These are phyloP conservation scores for Yarrowia sp. DNA, from an alignment of 805 yeast species.

Conservation along the genomic window DNA sequence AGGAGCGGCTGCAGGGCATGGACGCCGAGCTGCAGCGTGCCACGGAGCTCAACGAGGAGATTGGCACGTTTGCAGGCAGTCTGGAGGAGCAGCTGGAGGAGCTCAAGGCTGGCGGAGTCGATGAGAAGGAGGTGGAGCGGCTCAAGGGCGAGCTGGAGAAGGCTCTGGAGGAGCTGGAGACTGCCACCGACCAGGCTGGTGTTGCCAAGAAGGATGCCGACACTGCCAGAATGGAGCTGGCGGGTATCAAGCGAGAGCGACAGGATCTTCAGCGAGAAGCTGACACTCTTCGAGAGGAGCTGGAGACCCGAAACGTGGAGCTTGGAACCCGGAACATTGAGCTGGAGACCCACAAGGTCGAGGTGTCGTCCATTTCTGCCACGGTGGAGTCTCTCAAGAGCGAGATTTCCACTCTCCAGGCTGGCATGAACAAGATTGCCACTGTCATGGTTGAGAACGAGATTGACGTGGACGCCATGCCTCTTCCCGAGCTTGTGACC, in stretches of 20 bases:
- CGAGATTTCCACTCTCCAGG: neutral
- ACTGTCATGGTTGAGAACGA: neutral
- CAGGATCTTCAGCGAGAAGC: neutral
- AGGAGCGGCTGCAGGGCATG: conserved; percentile 10
- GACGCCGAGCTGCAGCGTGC: conserved; percentile 32
- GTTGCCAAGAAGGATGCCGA: conserved; percentile 16
- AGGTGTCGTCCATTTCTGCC: neutral
- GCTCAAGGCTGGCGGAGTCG: conserved; percentile 9
- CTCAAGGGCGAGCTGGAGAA: conserved; percentile 20
- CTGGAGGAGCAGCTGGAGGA: conserved; percentile 22
- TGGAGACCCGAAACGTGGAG: conserved; percentile 1
- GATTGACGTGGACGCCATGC: neutral
- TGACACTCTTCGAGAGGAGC: neutral
- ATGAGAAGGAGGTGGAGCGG: conserved; percentile 13
- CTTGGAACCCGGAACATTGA: neutral
- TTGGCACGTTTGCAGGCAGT: conserved; percentile 2
- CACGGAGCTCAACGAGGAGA: conserved; percentile 32
- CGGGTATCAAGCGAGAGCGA: neutral
- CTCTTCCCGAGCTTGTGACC: neutral
- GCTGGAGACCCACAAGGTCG: conserved; percentile 5
- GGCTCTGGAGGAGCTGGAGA: conserved; percentile 9
- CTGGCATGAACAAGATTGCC: conserved; percentile 3
- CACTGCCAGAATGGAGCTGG: conserved; percentile 4
- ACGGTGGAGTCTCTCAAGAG: neutral
- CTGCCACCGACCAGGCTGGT: conserved; percentile 7